Base-by-base conservation (phyloP, 2,329 filamentous ascomycete species). In the Thelonectria olida region DNA sequence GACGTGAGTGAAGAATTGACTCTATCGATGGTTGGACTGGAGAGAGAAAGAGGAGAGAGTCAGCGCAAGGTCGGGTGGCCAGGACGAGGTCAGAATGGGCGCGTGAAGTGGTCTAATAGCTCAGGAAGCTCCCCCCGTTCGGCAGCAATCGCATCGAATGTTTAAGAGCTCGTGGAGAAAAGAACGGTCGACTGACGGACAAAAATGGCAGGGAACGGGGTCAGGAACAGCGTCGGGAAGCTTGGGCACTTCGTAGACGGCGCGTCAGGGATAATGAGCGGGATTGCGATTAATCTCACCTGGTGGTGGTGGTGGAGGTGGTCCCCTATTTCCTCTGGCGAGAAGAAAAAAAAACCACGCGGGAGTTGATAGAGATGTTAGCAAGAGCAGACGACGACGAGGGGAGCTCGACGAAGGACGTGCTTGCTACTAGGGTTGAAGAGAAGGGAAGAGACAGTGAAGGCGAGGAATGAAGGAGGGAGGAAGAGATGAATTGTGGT, bases 11-110 rank as follows among this genome's bases (percentile, higher is more conserved):
- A 28, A 27, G 36, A 23, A 60, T 60, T 61, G 50, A 38, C 28
- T 34, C 31, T 65, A 65, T 70, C 36, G 51, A 58, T 27, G 53
- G 57, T 47, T 64, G 47, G 55, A 64, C 61, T 67, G 34, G 42
- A 52, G 47, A 54, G 17, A 22, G 31, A 27, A 39, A 39, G 36
- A 27, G n/a, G 39, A 23, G 7, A 23, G 41, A 36, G 59, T 62
- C 54, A 62, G 59, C 54, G 38, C 42, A 57, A 20, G 39, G 39
- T 48, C 47, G 42, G 41, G 23, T 15, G 34, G 4, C 38, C 4
- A 9, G 12, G 31, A 34, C 31, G 28, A 9, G 51, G 28, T 28
- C 12, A 10, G 9, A 41, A 19, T 20, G 53, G 36, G 52, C 38
- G 51, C 17, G 38, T 34, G 45, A 31, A 17, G 44, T 28, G 57